Evolutionary conservation across 371 early-diverging fungal genomes (phyloP).

Genomic region (Apophysomyces trapeziformis): DNA sequence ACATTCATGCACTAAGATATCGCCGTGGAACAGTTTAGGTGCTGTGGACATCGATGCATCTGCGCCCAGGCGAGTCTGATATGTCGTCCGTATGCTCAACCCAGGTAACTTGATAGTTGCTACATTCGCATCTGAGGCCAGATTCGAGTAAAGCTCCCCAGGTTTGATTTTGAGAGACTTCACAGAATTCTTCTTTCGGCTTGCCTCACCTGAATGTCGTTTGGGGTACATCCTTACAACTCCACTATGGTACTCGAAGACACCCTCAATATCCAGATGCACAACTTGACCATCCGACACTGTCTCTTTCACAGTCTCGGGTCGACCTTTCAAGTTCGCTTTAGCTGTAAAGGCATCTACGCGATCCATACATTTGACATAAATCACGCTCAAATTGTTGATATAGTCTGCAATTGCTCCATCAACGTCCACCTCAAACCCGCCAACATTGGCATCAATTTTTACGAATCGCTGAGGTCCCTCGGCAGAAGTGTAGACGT

Average conservation of each 20-base stretch:
- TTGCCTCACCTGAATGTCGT: constrained; percentile 32
- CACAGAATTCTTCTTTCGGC: constrained; percentile 19
- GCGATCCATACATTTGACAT: constrained; percentile 60
- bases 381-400: constrained; percentile 69
- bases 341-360: constrained; percentile 55
- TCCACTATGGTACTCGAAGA: constrained; percentile 48
- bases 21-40: constrained; percentile 64
- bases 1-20: constrained; percentile 76
- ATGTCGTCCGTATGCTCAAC: constrained; percentile 62
- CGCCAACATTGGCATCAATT: constrained; percentile 68
- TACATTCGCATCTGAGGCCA: constrained; percentile 48
- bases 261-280: constrained; percentile 42
- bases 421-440: constrained; percentile 72
- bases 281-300: constrained; percentile 20
- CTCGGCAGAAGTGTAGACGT: constrained; percentile 44
- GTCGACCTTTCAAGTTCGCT: constrained; percentile 34
- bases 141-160: constrained; percentile 4
- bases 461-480: constrained; percentile 47
- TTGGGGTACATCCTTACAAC: constrained; percentile 63
- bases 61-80: constrained; percentile 68
- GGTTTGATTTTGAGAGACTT: constrained; percentile 17
- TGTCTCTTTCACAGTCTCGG: constrained; percentile 7
- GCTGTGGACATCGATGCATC: constrained; percentile 38
- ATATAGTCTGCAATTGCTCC: constrained; percentile 73
- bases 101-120: constrained; percentile 72